Base-by-base conservation (phyloP, 306 rosid genomes). In the Oxytropis ochrocephala region DNA sequence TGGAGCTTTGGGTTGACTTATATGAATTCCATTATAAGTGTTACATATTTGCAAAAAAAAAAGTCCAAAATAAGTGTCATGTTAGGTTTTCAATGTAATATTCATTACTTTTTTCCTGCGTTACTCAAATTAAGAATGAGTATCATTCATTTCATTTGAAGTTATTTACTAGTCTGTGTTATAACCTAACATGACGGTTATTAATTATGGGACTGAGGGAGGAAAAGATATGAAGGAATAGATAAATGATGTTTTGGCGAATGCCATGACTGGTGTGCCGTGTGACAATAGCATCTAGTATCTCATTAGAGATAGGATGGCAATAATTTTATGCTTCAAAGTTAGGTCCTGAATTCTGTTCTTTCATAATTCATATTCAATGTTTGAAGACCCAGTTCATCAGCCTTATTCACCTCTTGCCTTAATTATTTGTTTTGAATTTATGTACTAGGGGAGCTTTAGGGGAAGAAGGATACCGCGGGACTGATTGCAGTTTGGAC, bases 381-480 rank as follows among this genome's bases (percentile, higher is more conserved):
- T 48, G 33, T 43, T 33, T 42, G 5, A 51, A 55, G 51, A 32
- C 36, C 38, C 24, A 63, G 52, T 73, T 63, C 17, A 52, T 8
- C 48, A 39, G 71, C 62, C 16, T 64, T 19, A 14, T 73, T 75
- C 27, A 53, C 47, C 59, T 63, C 33, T 60, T 58, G 72, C 44
- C 51, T 75, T 11, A 8, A 47, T 75, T 64, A 14, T 64, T 14
- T 69, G 62, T 19, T 64, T 57, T 43, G 17, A 54, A 63, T 62
- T 38, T 59, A 4, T 16, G 54, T n/a, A 39, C 48, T 16, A 81
- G 79, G 85, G 85, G 49, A 73, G 76, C 36, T 3, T 41, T 3
- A 36, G 73, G 67, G 59, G 72, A 59, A 70, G 53, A 67, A 36
- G 59, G 48, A 59, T 46, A 13, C 19, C 69, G 30, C 50, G 10